Evolutionary conservation across 2,329 filamentous ascomycete species (phyloP), one percentile per base, ranked within the genome.

Genomic region (Phyllosticta citribraziliensis): DNA sequence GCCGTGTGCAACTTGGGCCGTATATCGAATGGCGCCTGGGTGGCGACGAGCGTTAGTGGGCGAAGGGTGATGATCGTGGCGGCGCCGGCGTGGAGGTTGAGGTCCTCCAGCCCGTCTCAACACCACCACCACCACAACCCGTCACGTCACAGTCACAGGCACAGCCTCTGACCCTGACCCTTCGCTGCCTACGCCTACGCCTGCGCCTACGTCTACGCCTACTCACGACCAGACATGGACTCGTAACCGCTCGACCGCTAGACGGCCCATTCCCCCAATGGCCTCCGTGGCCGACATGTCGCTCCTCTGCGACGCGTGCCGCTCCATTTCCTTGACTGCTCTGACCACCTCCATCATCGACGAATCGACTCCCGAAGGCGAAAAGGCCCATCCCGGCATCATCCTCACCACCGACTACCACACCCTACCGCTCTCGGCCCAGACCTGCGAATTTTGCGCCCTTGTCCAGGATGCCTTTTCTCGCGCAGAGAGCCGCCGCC

Each of bases 221-320:
- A 5, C 27, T 30, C 22, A 22, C 22, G 22, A 22, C 22, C 22
- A 2, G 22, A 30, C 27, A 30, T 30, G 27, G 22, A 22, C 27
- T 30, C 27, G 27, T 30, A 30, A 30, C 27, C 27, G 27, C 27
- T 10, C 27, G 27, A 30, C 9, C 27, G 27, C 27, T 30, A 30
- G 27, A 30, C 27, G 27, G 27, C 27, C 27, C 27, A 30, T 30
- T 30, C 27, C 27, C 27, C 27, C 27, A 30, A 30, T 30, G 27
- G 27, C 27, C 27, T 30, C 27, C 27, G 19, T n/a, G 22, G 2
- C 22, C 22, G 22, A 3, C n/a, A n/a, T n/a, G 40, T 47, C 40
- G 40, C 40, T 64, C 58, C 66, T 68, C 57, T 68, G 65, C 56
- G 57, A 61, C 35, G 62, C 63, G 52, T 67, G 65, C 56, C 33